A percentile compares a stretch with the other conserved stretches of the same genome.
These are phyloP conservation scores for Thozetella sp. DNA, from an alignment of 495 filamentous ascomycete genomes.

Conservation along the genomic window DNA sequence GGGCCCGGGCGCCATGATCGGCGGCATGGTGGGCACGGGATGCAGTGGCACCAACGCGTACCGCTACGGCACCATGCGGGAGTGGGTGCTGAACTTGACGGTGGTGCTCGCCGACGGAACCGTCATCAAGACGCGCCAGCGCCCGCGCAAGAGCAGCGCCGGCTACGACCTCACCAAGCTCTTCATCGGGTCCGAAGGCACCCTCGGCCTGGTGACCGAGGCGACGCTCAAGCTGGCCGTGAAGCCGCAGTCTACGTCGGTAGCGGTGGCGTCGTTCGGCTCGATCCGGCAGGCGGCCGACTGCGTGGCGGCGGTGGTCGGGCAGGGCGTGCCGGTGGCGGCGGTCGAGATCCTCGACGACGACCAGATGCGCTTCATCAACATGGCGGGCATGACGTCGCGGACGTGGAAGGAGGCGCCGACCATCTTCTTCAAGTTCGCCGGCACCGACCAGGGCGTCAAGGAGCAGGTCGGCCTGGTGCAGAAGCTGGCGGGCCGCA, in stretches of 20 bases:
- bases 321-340: slow-evolving; percentile 79
- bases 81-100: slow-evolving; percentile 90
- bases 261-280: slow-evolving; percentile 82
- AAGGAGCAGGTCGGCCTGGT: slow-evolving; percentile 83
- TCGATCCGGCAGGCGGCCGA: slow-evolving; percentile 78
- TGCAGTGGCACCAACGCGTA: slow-evolving; percentile 94
- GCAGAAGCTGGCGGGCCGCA: slow-evolving; percentile 60
- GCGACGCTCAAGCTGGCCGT: slow-evolving; percentile 79
- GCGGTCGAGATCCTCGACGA: slow-evolving; percentile 94
- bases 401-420: slow-evolving; percentile 77
- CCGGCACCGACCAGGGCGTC: slow-evolving; percentile 71
- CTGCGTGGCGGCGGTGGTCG: slow-evolving; percentile 78
- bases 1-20: slow-evolving; percentile 84
- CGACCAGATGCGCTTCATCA: slow-evolving; percentile 93
- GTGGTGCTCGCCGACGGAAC: slow-evolving; percentile 92
- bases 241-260: slow-evolving; percentile 75
- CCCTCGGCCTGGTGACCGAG: slow-evolving; percentile 77
- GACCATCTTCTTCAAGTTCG: slow-evolving; percentile 95
- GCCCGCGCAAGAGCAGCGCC: slow-evolving; percentile 78
- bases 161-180: slow-evolving; percentile 84
- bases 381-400: slow-evolving; percentile 71
- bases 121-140: slow-evolving; percentile 82
- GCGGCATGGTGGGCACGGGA: slow-evolving; percentile 94
- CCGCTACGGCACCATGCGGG: slow-evolving; percentile 93
- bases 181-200: slow-evolving; percentile 82